Conservation (phyloP, 371 early-diverging fungal species). For the Smittium mucronatum region DNA sequence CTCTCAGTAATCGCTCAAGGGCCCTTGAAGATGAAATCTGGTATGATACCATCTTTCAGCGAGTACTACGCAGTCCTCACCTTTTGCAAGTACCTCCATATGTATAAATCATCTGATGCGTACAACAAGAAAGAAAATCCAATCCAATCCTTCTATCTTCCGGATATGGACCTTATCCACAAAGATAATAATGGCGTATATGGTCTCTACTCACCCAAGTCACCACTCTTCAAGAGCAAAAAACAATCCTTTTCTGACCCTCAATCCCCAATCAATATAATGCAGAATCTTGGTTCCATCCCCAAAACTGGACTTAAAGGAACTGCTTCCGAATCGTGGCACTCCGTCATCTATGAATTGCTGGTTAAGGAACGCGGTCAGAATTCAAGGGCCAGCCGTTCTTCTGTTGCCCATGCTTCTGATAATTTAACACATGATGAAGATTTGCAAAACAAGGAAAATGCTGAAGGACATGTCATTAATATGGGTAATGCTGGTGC, state of each 20-base stretch:
- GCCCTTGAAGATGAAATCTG: conserved; percentile 5
- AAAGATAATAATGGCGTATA: neutral
- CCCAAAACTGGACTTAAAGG: neutral
- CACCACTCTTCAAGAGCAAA: neutral
- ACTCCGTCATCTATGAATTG: neutral
- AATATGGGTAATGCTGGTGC: too few relatives aligned
- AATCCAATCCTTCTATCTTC: conserved; percentile 7
- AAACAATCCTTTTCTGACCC: conserved; percentile 1
- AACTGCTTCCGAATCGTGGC: neutral
- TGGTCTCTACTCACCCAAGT: neutral
- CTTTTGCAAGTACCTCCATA: conserved; percentile 4
- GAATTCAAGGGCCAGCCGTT: neutral
- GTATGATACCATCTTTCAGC: neutral
- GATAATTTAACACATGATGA: neutral
- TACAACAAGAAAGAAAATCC: neutral
- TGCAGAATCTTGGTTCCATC: neutral
- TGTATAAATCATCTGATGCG: neutral
- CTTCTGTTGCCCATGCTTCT: neutral
- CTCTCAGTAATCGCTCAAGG: neutral
- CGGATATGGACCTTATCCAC: neutral
- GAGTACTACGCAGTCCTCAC: conserved; percentile 4
- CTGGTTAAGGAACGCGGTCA: too few relatives aligned
- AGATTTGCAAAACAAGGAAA: neutral
- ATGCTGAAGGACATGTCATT: too few relatives aligned
- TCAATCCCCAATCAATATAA: neutral